phyloP scores from a whole-genome alignment of 192 early-diverging fungal genomes.

The Piromyces finnis region DNA sequence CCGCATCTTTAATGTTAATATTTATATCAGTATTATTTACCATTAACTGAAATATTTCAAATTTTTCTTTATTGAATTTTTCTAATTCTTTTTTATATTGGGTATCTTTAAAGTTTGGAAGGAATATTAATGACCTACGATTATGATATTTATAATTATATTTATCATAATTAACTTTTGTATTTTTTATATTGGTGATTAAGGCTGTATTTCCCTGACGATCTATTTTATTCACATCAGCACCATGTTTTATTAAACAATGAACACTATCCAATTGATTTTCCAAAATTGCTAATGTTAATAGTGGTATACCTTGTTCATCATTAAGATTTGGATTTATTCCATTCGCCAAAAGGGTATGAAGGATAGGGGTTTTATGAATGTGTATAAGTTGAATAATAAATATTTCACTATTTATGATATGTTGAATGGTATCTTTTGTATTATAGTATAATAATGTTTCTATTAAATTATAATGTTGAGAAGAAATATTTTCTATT shows the following conservation, averaged over 20 bases:
- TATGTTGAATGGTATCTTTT: not conserved
- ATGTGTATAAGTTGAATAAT: not conserved
- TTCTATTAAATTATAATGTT: not conserved
- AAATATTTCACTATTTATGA: not conserved
- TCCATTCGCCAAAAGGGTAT: not conserved
- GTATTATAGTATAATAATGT: not conserved
- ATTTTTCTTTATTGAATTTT: not conserved
- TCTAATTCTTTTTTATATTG: not conserved
- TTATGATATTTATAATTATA: not conserved
- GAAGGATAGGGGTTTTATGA: not conserved
- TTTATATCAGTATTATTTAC: not conserved
- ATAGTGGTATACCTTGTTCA: not conserved
- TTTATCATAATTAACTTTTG: not conserved
- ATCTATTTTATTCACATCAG: not conserved
- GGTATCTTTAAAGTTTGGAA: not conserved
- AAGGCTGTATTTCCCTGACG: not conserved
- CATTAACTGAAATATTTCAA: not conserved
- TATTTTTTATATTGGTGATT: not conserved
- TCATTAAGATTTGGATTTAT: not conserved
- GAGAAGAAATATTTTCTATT: not conserved
- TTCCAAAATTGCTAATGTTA: not conserved
- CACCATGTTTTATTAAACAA: not conserved
- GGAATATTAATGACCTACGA: not conserved
- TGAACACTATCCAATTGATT: not conserved
- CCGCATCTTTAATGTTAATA: not conserved